These are phyloP conservation scores for Hypomontagnella monticulosa DNA, from an alignment of 495 filamentous ascomycete genomes.

Conservation along the genomic window DNA sequence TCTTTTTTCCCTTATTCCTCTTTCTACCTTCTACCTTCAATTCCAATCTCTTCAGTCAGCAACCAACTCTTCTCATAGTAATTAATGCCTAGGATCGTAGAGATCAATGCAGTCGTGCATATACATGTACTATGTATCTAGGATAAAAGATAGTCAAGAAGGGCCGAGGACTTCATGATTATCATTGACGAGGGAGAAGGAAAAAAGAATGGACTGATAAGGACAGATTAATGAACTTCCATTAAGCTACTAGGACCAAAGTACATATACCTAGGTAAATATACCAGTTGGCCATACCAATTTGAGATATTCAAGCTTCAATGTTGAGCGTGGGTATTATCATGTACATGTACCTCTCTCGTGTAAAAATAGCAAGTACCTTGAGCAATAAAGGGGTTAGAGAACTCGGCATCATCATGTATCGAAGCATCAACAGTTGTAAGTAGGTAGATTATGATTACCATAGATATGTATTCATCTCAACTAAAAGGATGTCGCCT, in stretches of 20 bases:
- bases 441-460: too few relatives aligned
- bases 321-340: too few relatives aligned
- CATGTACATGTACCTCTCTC: neutral
- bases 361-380: slow-evolving; percentile 10
- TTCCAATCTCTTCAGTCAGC: slow-evolving; percentile 9
- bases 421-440: too few relatives aligned
- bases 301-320: neutral
- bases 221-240: slow-evolving; percentile 21
- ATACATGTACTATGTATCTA: slow-evolving; percentile 32
- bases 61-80: slow-evolving; percentile 1
- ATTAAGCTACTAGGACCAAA: slow-evolving; percentile 21
- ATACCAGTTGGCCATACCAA: neutral
- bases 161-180: slow-evolving; percentile 35
- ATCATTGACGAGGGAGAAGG: slow-evolving; percentile 11
- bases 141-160: slow-evolving; percentile 32
- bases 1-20: neutral
- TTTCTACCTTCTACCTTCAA: slow-evolving; percentile 9
- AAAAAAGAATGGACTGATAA: slow-evolving; percentile 34
- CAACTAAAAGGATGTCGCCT: slow-evolving; percentile 30
- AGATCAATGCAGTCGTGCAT: slow-evolving; percentile 32
- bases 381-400: slow-evolving; percentile 4
- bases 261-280: slow-evolving; percentile 1
- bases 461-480: neutral
- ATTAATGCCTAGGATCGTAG: slow-evolving; percentile 20
- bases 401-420: too few relatives aligned